These are phyloP conservation scores for Cladobotryum mycophilum DNA, from an alignment of 2,329 filamentous ascomycete species.

Conservation along the genomic window DNA sequence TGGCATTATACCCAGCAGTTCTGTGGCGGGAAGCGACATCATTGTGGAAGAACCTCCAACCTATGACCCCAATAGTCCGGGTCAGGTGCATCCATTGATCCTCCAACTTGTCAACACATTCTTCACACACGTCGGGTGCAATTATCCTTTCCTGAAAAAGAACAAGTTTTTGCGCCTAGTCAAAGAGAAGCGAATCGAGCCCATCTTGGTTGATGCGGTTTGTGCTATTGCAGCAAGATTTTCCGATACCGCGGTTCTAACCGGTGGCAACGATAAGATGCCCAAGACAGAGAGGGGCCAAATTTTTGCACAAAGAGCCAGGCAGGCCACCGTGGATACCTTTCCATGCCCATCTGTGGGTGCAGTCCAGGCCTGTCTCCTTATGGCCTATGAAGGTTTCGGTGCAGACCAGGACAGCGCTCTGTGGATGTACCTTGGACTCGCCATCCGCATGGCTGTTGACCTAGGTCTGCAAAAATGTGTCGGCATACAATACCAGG, in stretches of 20 bases:
- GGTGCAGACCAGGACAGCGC: conserved; percentile 84
- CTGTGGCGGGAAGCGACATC: conserved; percentile 38
- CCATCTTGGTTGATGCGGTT: conserved; percentile 80
- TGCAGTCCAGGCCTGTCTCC: conserved; percentile 74
- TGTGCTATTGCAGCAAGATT: conserved; percentile 79
- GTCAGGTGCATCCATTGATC: conserved; percentile 68
- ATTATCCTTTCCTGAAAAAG: conserved; percentile 73
- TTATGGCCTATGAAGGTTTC: conserved; percentile 86
- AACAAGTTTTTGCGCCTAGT: conserved; percentile 69
- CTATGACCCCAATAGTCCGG: conserved; percentile 67
- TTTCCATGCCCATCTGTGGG: conserved; percentile 78
- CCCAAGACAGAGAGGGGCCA: conserved; percentile 64
- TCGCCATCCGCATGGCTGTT: conserved; percentile 76
- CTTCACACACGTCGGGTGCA: conserved; percentile 76
- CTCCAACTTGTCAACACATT: conserved; percentile 73
- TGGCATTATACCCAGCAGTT: conserved; percentile 30
- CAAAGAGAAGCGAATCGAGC: conserved; percentile 72
- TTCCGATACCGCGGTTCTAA: conserved; percentile 51
- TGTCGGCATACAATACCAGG: conserved; percentile 61
- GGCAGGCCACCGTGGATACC: conserved; percentile 73
- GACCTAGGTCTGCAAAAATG: conserved; percentile 77
- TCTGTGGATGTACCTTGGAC: conserved; percentile 88
- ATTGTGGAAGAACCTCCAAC: conserved; percentile 55
- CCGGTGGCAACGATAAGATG: conserved; percentile 41
- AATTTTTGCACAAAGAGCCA: conserved; percentile 74